These are phyloP conservation scores for Pythium graminicola DNA, from an alignment of 352 stramenopile genomes.

Conservation along the genomic window DNA sequence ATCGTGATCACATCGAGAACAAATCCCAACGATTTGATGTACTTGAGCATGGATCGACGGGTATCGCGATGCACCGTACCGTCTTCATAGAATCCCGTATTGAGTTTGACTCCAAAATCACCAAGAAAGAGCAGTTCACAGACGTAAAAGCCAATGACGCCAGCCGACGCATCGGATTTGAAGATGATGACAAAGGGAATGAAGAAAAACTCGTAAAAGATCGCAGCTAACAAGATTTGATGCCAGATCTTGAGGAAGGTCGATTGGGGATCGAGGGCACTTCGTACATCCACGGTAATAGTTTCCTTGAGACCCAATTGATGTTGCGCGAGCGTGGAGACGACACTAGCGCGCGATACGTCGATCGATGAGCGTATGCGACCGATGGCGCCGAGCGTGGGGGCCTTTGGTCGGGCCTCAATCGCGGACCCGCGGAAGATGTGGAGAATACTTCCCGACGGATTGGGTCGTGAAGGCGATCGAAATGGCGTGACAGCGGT, in stretches of 20 bases:
- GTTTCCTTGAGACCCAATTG: conserved; percentile 7
- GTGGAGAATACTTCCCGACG: not conserved
- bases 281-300: conserved; percentile 15
- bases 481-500: no score
- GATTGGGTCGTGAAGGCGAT: not conserved
- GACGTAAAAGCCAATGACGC: conserved; percentile 37
- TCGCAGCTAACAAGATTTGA: conserved; percentile 30
- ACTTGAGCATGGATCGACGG: conserved; percentile 41
- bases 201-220: conserved; percentile 42
- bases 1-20: conserved; percentile 42
- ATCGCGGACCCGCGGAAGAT: not conserved
- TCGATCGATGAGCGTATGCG: conserved; percentile 18
- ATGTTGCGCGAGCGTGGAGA: conserved; percentile 6
- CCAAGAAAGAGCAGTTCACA: conserved; percentile 51
- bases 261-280: conserved; percentile 35
- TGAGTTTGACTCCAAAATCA: conserved; percentile 59
- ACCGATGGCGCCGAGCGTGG: not conserved
- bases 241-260: conserved; percentile 44
- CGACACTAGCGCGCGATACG: conserved; percentile 12
- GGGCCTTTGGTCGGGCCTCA: not conserved
- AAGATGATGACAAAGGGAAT: conserved; percentile 57
- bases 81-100: conserved; percentile 64
- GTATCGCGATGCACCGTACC: conserved; percentile 50
- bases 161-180: conserved; percentile 9
- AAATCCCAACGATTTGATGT: conserved; percentile 48